Percentiles rank a stretch among this genome's conserved stretches.
Evolutionary conservation across 176 grass and related monocot genomes (phyloP).

Genomic region (Juncus effusus): DNA sequence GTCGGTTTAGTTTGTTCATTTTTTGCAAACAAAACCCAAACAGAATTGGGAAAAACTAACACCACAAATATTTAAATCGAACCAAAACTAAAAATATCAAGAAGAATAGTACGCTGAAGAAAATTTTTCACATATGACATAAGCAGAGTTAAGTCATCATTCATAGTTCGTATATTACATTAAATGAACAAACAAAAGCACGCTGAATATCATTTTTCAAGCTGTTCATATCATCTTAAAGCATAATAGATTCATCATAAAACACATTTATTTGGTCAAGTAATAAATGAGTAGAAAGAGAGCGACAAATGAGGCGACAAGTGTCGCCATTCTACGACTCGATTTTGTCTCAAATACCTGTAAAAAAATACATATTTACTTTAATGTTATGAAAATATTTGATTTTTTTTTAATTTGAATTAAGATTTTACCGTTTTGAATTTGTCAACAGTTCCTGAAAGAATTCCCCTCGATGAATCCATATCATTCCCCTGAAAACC

Average conservation of each 20-base stretch:
- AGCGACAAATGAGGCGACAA: constrained; percentile 68
- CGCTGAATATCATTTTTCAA: constrained; percentile 4
- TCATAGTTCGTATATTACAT: constrained; percentile 4
- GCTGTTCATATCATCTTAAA: constrained; percentile 13
- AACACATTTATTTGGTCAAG: constrained; percentile 58
- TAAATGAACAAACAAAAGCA: constrained; percentile 21
- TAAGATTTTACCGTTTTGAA: constrained; percentile 67
- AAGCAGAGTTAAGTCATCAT: constrained; percentile 10
- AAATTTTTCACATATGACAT: background rate
- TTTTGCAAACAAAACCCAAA: too few species aligned
- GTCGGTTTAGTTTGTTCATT: too few species aligned
- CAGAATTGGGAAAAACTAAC: too few species aligned
- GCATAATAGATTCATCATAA: constrained; percentile 24
- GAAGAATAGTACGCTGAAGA: too few species aligned
- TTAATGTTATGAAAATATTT: too few species aligned
- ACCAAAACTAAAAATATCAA: too few species aligned
- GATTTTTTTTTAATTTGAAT: background rate
- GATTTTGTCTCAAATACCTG: constrained; percentile 90
- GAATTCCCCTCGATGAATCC: constrained; percentile 82
- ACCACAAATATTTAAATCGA: too few species aligned
- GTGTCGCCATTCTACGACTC: constrained; percentile 63
- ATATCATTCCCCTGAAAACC: constrained; percentile 74
- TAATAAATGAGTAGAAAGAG: constrained; percentile 82
- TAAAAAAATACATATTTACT: background rate
- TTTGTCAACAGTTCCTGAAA: constrained; percentile 74